These are phyloP conservation scores for Emergomyces africanus DNA, from an alignment of 2,329 filamentous ascomycete genomes.

Conservation along the genomic window DNA sequence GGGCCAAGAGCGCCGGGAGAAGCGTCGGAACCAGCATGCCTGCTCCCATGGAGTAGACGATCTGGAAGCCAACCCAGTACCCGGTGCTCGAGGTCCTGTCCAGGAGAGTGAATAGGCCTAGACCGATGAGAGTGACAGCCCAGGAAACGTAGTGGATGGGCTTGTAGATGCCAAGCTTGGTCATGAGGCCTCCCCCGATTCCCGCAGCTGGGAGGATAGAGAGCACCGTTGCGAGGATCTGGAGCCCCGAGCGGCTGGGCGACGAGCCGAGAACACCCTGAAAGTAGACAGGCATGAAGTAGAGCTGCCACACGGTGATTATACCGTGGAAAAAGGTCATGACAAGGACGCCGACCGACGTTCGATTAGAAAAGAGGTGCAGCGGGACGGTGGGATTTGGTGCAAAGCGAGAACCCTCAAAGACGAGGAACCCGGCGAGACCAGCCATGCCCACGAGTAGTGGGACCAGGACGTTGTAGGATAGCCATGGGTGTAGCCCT, in stretches of 20 bases:
- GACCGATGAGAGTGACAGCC: constrained; percentile 26
- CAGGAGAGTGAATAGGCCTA: constrained; percentile 32
- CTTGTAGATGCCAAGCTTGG: constrained; percentile 18
- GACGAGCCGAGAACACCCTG: constrained; percentile 24
- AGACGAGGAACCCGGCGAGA: constrained; percentile 20
- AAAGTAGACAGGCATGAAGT: constrained; percentile 33
- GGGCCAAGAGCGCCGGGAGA: constrained; percentile 34
- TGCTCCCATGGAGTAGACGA: constrained; percentile 28
- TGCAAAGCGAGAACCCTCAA: constrained; percentile 14
- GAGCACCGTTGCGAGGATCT: constrained; percentile 12
- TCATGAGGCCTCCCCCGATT: constrained; percentile 17
- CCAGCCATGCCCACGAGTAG: constrained; percentile 33
- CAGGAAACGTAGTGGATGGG: constrained; percentile 26
- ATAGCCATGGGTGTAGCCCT: constrained; percentile 20
- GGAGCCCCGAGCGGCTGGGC: constrained; percentile 18
- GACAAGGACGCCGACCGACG: constrained; percentile 18
- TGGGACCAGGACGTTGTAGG: constrained; percentile 28
- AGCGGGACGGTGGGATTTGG: constrained; percentile 26
- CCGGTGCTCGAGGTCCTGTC: constrained; percentile 24
- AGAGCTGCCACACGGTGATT: constrained; percentile 23
- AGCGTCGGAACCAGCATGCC: constrained; percentile 32
- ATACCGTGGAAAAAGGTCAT: constrained; percentile 28
- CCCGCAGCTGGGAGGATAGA: constrained; percentile 12
- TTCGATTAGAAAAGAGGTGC: constrained; percentile 31
- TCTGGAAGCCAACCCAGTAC: constrained; percentile 32